Conservation (phyloP, 495 filamentous ascomycete species). For the Penicillium cinerascens region DNA sequence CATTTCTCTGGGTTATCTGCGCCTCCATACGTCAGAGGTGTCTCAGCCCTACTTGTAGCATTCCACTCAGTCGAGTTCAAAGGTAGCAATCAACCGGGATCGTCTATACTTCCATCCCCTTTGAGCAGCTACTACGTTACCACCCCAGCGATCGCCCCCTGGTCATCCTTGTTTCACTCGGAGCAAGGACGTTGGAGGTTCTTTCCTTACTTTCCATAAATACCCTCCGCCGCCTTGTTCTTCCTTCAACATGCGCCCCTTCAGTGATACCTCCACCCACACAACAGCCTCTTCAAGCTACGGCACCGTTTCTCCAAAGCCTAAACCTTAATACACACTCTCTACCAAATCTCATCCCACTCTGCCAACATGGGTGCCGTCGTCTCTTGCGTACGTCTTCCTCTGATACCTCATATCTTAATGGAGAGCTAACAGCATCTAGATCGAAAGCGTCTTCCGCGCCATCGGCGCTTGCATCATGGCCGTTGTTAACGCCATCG, state of each 20-base stretch:
- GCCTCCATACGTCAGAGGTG: conserved; percentile 14
- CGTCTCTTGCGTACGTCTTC: conserved; percentile 81
- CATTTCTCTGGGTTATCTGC: background rate
- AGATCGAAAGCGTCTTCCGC: conserved; percentile 77
- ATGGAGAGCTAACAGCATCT: conserved; percentile 20
- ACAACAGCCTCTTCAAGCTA: conserved; percentile 32
- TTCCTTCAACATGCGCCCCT: conserved; percentile 30
- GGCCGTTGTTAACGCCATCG: conserved; percentile 79
- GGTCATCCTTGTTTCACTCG: background rate
- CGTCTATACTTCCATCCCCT: background rate
- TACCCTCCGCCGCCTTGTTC: background rate
- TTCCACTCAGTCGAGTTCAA: background rate
- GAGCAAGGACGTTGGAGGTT: background rate
- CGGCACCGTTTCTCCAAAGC: conserved; percentile 13
- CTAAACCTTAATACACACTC: conserved; percentile 10
- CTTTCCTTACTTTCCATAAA: conserved; percentile 6
- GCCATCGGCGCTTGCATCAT: conserved; percentile 82
- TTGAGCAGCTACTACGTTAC: background rate
- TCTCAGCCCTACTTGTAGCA: conserved; percentile 10
- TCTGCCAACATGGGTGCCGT: conserved; percentile 82
- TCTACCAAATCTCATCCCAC: conserved; percentile 4
- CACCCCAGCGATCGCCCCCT: background rate
- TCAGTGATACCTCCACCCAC: conserved; percentile 30
- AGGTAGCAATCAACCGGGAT: background rate
- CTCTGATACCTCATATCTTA: background rate